Evolutionary conservation across 2,329 filamentous ascomycete species (phyloP), one percentile per base, ranked within the genome.

Genomic region (Colletotrichum nymphaeae): DNA sequence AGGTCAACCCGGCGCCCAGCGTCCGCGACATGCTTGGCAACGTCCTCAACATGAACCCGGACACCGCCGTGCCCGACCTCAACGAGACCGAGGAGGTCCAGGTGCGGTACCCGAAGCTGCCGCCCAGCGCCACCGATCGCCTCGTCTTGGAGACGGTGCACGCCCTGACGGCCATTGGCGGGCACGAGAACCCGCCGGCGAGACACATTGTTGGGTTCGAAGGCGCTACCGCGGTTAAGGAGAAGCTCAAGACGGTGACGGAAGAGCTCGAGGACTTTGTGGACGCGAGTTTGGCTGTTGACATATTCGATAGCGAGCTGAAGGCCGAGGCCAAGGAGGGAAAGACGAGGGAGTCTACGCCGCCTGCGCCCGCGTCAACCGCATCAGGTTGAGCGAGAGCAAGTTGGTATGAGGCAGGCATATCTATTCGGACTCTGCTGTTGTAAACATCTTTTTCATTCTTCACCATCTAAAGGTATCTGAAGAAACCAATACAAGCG

Each of bases 251-350:
- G 85, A 98, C 95, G 2, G 94, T 98, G 3, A 97, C 95, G 75
- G 95, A 98, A 81, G 97, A 98, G 84, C 85, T 98, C 69, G 97
- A 98, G 82, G 97, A 98, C 77, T 98, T 98, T 82, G 93, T 98
- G 32, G 95, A 97, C 78, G 93, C 95, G 30, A 98, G 95, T 78
- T 88, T 93, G 76, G 93, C 94, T 0, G 95, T 97, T 19, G 95
- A 98, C 81, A 93, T 95, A 32, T 90, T 89, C 73, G 88, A 90
- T 55, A 89, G 84, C 77, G 88, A 89, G 79, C 79, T 90, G 46
- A 87, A 86, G 73, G 83, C 82, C 2, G 88, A 90, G 78, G 88
- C 86, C 3, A 84, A 85, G 63, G 83, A 86, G 65, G 84, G 82
- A 28, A 82, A 81, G 55, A 74, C 76, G 2, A 76, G 69, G 11